Evolutionary conservation across 345 rosid species (phyloP), one percentile per base, ranked within the genome.

Genomic region (Eucalyptus erythrocorys): DNA sequence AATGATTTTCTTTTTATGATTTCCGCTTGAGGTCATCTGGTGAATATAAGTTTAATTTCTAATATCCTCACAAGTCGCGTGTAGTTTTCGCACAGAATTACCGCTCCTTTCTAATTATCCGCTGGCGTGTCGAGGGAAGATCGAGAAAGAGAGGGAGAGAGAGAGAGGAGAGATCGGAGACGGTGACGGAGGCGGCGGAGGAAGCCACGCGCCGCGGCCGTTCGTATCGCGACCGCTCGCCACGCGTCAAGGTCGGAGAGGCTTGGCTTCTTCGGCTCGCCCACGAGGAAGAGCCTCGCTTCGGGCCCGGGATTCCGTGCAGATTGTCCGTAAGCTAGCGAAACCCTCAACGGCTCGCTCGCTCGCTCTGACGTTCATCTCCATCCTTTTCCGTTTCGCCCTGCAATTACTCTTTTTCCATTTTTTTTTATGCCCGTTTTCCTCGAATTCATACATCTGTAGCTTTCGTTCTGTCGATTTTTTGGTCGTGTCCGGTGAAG

Each of bases 101-200:
- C 40, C 4, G 40, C 16, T 32, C 34, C 79, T 66, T 66, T n/a
- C 79, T 7, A n/a, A 4, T 16, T 32, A 5, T 66, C 7, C 21
- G 8, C 3, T 2, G 40, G 22, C 79, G 3, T 21, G 76, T 40
- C 13, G 86, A n/a, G 19, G 3, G 45, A 61, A n/a, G 17, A 47
- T 11, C 30, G 86, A 71, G 86, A n/a, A n/a, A 37, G 86, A 53
- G 76, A 79, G 45, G 22, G 50, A 16, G 89, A 45, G 53, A 16
- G 40, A 40, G 66, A 57, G 42, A 32, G 42, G 1, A 4, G 42
- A 4, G 79, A 34, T 68, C 89, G 89, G 89, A 66, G 90, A 68
- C 87, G 84, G 90, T 89, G 90, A 89, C 87, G 26, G 49, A 61
- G 88, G 88, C 88, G 32, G 97, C 95, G 94, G 16, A 37, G 10